Evolutionary conservation across 2,329 filamentous ascomycete genomes (phyloP), one percentile per base, ranked within the genome.

Genomic region (Myotisia sp.): DNA sequence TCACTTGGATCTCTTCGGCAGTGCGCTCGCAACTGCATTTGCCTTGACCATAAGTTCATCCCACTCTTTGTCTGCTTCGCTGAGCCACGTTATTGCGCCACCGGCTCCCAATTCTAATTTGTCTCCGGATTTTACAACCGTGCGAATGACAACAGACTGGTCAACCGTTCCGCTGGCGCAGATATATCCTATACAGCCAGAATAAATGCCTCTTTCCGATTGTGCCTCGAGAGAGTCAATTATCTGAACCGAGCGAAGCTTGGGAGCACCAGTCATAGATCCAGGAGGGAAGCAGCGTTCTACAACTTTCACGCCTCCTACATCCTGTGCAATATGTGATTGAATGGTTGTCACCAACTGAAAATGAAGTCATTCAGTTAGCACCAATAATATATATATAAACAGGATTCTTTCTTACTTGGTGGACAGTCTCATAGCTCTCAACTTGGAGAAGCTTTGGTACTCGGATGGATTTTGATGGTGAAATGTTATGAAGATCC

Each of bases 241-340:
- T 29, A 94, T 70, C 62, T 92, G 78, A 54, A 87, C 94, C 43
- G 80, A 87, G 30, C 87, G 71, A 58, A 87, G 86, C 64, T 95
- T 95, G 0, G 87, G 90, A 1, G 87, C 87, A 5, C 90, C 90
- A 2, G 87, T 95, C 90, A 95, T 95, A 48, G 80, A 87, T 0
- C 90, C 87, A 0, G 90, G 85, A 0, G 90, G 87, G 1, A 95
- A 41, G 13, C 39, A 41, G 5, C 37, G 39, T 31, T 41, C 34
- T 5, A 41, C 26, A 17, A 39, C 39, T 21, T 37, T 33, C 13
- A 41, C 37, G 13, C 39, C 37, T 7, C 39, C 39, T 19, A 41
- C 37, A 21, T 41, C 39, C 24, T 30, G 34, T 5, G 39, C 39
- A 18, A 41, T 41, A 12, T 41, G 39, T 3, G 39, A 41, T 29